These are phyloP conservation scores for Ophiostoma himal-ulmi DNA, from an alignment of 2,329 filamentous ascomycete species.

Conservation along the genomic window DNA sequence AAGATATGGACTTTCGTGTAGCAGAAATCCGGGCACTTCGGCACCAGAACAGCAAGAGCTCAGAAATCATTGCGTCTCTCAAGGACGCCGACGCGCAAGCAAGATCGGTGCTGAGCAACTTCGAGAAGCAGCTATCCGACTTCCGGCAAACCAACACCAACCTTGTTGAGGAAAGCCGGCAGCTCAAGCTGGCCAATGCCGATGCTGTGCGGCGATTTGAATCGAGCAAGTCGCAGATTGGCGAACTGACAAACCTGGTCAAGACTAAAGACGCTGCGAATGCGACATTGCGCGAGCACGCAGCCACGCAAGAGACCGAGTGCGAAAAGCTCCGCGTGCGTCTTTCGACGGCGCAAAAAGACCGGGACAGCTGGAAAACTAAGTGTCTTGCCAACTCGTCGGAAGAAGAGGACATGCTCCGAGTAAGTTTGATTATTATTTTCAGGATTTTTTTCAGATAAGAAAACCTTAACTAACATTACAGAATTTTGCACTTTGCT, in stretches of 20 bases:
- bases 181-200: slow-evolving; percentile 63
- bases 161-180: slow-evolving; percentile 65
- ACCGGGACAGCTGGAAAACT: slow-evolving; percentile 77
- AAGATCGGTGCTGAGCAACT: slow-evolving; percentile 67
- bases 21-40: slow-evolving; percentile 73
- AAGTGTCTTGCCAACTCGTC: slow-evolving; percentile 77
- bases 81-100: slow-evolving; percentile 84
- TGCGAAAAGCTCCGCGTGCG: slow-evolving; percentile 72
- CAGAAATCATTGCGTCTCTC: slow-evolving; percentile 85
- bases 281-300: slow-evolving; percentile 48
- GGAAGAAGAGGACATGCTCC: slow-evolving; percentile 75
- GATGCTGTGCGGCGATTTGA: slow-evolving; percentile 68
- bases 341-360: slow-evolving; percentile 72
- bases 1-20: slow-evolving; percentile 80
- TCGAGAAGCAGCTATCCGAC: slow-evolving; percentile 87
- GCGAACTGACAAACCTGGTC: slow-evolving; percentile 67
- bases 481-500: slow-evolving; percentile 74
- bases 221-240: slow-evolving; percentile 66
- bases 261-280: slow-evolving; percentile 65
- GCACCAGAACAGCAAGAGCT: slow-evolving; percentile 79
- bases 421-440: slow-evolving; percentile 53
- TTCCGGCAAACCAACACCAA: slow-evolving; percentile 71
- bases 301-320: slow-evolving; percentile 63
- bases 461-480: slow-evolving; percentile 29
- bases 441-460: background rate